A percentile compares a stretch with the other conserved stretches of the same genome.
These are phyloP conservation scores for Acorus gramineus DNA, from an alignment of 106 monocot genomes.

Conservation along the genomic window DNA sequence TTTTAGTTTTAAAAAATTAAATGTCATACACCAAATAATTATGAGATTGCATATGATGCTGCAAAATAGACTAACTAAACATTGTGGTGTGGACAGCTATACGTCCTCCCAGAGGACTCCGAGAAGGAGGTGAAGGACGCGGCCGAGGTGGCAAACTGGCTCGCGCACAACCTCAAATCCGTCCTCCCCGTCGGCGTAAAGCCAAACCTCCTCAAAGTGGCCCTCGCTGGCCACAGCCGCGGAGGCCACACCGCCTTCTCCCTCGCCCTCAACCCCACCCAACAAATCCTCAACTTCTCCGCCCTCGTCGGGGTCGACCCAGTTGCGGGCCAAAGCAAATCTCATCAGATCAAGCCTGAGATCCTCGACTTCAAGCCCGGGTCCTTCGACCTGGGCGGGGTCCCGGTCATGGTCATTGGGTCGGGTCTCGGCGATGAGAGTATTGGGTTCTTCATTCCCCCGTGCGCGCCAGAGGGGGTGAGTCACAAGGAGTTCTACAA, in stretches of 20 bases:
- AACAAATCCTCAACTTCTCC: conserved; percentile 12
- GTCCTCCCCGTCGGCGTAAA: too few relatives aligned
- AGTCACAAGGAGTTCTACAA: conserved; percentile 28
- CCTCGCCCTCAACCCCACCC: conserved; percentile 16
- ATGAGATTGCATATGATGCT: too few relatives aligned
- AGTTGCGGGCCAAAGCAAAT: conserved; percentile 12
- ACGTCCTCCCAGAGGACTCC: too few relatives aligned
- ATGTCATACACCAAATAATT: too few relatives aligned
- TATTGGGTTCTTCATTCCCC: conserved; percentile 1
- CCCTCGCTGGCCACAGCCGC: too few relatives aligned
- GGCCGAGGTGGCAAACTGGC: too few relatives aligned
- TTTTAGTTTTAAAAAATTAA: too few relatives aligned
- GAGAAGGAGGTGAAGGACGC: too few relatives aligned
- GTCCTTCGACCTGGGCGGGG: conserved; percentile 13
- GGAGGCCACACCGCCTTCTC: conserved; percentile 18
- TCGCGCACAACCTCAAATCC: too few relatives aligned
- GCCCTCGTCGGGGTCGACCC: conserved; percentile 32
- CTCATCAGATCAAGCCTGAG: conserved; percentile 6
- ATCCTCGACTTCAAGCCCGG: conserved; percentile 17
- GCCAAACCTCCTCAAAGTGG: too few relatives aligned
- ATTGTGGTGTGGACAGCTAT: too few relatives aligned
- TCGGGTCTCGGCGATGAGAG: conserved; percentile 23
- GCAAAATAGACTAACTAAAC: too few relatives aligned
- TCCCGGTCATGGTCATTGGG: conserved; percentile 27
- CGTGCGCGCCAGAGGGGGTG: conserved; percentile 30